phyloP scores from a whole-genome alignment of 768 basidiomycete species.

The Rhizopogon vulgaris region DNA sequence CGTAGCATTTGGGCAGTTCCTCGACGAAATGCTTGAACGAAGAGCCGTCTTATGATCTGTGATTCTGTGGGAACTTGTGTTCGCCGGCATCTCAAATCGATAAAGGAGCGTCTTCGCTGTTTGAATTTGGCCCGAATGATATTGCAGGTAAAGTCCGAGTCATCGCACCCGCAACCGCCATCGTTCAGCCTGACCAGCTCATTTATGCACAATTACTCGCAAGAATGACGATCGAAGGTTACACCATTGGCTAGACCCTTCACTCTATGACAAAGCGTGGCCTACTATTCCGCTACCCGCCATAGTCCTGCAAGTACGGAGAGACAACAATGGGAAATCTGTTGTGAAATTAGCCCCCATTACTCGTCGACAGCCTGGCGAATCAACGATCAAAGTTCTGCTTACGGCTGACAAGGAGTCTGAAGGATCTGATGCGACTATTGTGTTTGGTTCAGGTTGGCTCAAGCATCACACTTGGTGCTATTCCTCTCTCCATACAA shows the following conservation, averaged over 20 bases:
- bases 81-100: not conserved
- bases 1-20: not conserved
- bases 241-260: not conserved
- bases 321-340: not conserved
- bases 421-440: not conserved
- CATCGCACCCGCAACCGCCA: not conserved
- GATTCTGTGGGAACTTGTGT: not conserved
- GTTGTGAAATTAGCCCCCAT: not conserved
- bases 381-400: not conserved
- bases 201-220: not conserved
- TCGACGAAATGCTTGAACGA: not conserved
- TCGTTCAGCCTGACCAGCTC: not conserved
- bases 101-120: not conserved
- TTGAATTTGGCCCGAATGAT: not conserved
- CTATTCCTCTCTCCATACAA: not conserved
- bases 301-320: not conserved
- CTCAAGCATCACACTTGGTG: not conserved
- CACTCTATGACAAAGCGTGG: not conserved
- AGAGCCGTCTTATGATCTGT: not conserved
- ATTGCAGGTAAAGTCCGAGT: not conserved
- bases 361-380: not conserved
- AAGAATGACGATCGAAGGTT: not conserved
- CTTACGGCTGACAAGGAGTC: not conserved
- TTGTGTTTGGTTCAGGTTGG: not conserved
- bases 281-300: not conserved